Evolutionary conservation across 768 basidiomycete species (phyloP).

Genomic region (Hygrophorus pudorinus): DNA sequence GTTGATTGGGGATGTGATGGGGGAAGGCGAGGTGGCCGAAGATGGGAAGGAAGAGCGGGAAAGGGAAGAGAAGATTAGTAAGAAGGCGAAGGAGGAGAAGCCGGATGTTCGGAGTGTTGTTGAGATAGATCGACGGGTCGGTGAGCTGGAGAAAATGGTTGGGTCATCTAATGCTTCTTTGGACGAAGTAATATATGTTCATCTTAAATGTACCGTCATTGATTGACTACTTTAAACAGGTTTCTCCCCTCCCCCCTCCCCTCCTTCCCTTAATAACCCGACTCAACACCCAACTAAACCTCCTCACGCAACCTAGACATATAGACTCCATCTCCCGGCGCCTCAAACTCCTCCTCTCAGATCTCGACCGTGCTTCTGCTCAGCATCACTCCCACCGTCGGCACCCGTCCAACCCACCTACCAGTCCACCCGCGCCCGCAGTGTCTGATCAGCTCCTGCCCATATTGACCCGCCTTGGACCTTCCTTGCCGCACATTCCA

Average conservation of each 20-base stretch:
- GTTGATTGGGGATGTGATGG: constrained; percentile 50
- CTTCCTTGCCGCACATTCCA: constrained; percentile 72
- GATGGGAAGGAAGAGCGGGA: constrained; percentile 12
- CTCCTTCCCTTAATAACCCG: constrained; percentile 75
- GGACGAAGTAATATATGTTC: constrained; percentile 57
- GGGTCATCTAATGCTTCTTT: constrained; percentile 72
- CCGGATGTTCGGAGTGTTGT: constrained; percentile 42
- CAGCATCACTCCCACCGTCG: constrained; percentile 37
- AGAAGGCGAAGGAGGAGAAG: constrained; percentile 15
- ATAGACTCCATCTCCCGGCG: constrained; percentile 92
- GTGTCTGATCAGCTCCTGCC: constrained; percentile 55
- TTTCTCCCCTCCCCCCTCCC: constrained; percentile 65
- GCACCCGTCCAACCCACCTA: constrained; percentile 28
- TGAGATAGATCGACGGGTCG: constrained; percentile 77
- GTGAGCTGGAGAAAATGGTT: constrained; percentile 71
- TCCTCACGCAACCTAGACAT: constrained; percentile 92
- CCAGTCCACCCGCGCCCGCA: constrained; percentile 17
- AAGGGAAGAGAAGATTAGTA: constrained; percentile 7
- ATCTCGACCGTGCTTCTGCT: constrained; percentile 74
- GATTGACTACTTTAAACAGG: constrained; percentile 24
- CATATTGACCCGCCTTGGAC: constrained; percentile 58
- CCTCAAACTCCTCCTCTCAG: constrained; percentile 84
- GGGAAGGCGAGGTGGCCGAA: constrained; percentile 16
- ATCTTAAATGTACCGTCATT: background rate
- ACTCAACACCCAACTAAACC: constrained; percentile 74